These are phyloP conservation scores for Trichosporon ovoides DNA, from an alignment of 1,284 basidiomycete species.

Conservation along the genomic window DNA sequence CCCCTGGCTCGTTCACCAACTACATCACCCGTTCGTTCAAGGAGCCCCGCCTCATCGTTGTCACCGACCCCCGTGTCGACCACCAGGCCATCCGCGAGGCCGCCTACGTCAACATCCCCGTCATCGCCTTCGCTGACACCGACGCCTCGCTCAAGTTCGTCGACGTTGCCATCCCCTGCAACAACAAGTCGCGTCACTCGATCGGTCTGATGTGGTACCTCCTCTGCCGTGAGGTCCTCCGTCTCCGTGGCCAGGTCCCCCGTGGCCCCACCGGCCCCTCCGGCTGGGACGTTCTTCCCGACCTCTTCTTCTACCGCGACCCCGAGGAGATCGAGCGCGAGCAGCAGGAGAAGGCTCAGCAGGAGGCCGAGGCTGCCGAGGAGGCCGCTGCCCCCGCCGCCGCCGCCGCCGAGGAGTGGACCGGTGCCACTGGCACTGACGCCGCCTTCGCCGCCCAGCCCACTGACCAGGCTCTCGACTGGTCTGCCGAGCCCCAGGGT, in stretches of 20 bases:
- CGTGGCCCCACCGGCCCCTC: slow-evolving; percentile 77
- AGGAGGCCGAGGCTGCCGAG: slow-evolving; percentile 62
- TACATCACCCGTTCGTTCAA: slow-evolving; percentile 99
- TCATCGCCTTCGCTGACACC: slow-evolving; percentile 97
- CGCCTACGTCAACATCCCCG: slow-evolving; percentile 99
- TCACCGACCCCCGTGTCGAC: slow-evolving; percentile 98
- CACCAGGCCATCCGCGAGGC: slow-evolving; percentile 99
- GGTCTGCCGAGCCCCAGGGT: slow-evolving; percentile 66
- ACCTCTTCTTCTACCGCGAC: slow-evolving; percentile 99
- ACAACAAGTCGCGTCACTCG: slow-evolving; percentile 97
- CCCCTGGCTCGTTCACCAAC: slow-evolving; percentile 98
- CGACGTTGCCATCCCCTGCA: slow-evolving; percentile 96
- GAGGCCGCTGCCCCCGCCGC: slow-evolving; percentile 51
- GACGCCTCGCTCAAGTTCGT: slow-evolving; percentile 96
- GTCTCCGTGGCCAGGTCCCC: slow-evolving; percentile 86
- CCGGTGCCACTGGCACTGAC: slow-evolving; percentile 62
- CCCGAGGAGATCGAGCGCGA: slow-evolving; percentile 98
- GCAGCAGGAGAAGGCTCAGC: slow-evolving; percentile 84
- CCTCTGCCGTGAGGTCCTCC: slow-evolving; percentile 94
- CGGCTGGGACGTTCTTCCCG: slow-evolving; percentile 96
- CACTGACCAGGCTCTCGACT: slow-evolving; percentile 70
- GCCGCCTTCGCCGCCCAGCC: slow-evolving; percentile 75
- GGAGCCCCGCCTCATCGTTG: slow-evolving; percentile 95
- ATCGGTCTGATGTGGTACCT: slow-evolving; percentile 99
- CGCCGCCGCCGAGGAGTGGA: slow-evolving; percentile 64